phyloP scores from a whole-genome alignment of 768 basidiomycete species.

The Zangia roseola region DNA sequence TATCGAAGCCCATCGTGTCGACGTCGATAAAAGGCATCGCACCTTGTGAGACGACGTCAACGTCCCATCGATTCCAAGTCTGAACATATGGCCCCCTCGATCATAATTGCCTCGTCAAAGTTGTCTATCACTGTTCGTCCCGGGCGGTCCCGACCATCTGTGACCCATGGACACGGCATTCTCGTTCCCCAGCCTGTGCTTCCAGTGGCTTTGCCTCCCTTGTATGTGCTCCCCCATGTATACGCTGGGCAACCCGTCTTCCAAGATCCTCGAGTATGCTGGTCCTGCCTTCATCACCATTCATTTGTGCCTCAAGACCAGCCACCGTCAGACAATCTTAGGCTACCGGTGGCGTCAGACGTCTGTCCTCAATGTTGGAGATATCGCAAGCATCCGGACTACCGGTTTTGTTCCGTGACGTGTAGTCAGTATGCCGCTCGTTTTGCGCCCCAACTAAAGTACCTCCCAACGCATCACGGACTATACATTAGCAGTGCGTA shows the following conservation, averaged over 20 bases:
- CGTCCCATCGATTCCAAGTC: background rate
- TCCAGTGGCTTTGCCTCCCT: background rate
- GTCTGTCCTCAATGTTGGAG: conserved; percentile 18
- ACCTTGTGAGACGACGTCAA: background rate
- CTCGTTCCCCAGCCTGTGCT: background rate
- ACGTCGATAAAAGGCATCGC: conserved; percentile 2
- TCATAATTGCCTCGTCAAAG: background rate
- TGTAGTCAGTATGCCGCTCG: conserved; percentile 12
- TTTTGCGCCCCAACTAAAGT: conserved; percentile 16
- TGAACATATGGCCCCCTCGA: conserved; percentile 1
- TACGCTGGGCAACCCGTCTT: no score
- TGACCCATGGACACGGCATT: no score
- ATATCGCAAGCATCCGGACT: conserved; percentile 13
- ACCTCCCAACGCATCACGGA: conserved; percentile 9
- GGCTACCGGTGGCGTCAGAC: background rate
- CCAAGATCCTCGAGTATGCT: background rate
- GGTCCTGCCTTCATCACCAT: background rate
- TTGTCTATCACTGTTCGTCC: background rate
- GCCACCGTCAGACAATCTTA: background rate
- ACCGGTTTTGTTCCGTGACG: conserved; percentile 19
- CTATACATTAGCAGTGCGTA: conserved; percentile 7
- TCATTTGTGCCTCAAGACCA: background rate
- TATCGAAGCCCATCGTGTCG: no score
- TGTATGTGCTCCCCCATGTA: background rate
- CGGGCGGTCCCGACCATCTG: background rate